Evolutionary conservation across 768 basidiomycete genomes (phyloP).

Genomic region (Hypholoma fasciculare): DNA sequence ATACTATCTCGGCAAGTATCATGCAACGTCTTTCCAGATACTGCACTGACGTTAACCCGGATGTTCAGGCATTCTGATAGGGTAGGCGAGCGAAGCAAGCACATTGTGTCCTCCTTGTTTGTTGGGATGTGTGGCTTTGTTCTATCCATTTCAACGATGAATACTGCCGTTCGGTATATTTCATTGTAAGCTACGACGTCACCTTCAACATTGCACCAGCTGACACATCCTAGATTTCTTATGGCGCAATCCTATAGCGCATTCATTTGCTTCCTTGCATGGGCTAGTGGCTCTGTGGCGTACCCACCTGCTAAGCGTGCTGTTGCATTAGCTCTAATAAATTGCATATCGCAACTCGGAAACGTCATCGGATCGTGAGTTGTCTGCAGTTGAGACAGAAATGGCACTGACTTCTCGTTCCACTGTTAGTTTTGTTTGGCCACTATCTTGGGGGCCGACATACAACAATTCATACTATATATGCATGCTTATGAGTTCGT

Average conservation of each 20-base stretch:
- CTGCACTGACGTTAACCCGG: not conserved
- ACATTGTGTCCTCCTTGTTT: constrained; percentile 55
- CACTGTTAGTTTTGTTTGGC: constrained; percentile 60
- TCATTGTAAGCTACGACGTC: constrained; percentile 45
- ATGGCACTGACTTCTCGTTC: not conserved
- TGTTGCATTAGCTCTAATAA: constrained; percentile 82
- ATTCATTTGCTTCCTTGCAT: constrained; percentile 64
- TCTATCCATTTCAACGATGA: constrained; percentile 72
- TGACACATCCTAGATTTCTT: constrained; percentile 52
- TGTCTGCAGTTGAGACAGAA: constrained; percentile 1
- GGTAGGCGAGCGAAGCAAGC: constrained; percentile 72
- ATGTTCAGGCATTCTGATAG: constrained; percentile 70
- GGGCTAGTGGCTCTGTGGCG: constrained; percentile 50
- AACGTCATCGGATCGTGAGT: constrained; percentile 84
- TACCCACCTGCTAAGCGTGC: constrained; percentile 86
- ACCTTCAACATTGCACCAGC: not conserved
- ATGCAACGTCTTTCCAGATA: not conserved
- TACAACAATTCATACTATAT: constrained; percentile 74
- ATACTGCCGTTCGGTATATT: constrained; percentile 66
- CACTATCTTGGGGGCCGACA: constrained; percentile 64
- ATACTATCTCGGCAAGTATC: constrained; percentile 40
- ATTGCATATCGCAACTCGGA: constrained; percentile 79
- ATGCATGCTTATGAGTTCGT: constrained; percentile 58
- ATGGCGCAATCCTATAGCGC: constrained; percentile 76
- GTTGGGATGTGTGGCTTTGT: constrained; percentile 74